Evolutionary conservation across 768 basidiomycete genomes (phyloP), one percentile per base, ranked within the genome.

Genomic region (Termitomyces sp.): DNA sequence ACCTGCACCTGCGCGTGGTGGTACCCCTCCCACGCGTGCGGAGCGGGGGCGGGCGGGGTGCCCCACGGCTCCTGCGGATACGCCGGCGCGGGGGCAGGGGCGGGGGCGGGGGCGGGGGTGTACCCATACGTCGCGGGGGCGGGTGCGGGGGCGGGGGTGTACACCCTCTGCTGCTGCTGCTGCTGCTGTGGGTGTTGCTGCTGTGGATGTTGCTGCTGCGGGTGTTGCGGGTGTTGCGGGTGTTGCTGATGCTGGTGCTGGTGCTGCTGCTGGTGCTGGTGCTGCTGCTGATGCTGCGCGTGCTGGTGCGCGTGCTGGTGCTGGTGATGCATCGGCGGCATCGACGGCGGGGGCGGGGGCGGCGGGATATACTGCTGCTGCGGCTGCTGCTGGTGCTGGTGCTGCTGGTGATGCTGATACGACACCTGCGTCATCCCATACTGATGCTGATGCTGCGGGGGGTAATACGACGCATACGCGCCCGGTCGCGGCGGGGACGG

Each of bases 261-360:
- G 5, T 55, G 56, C 27, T 53, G 62, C 53, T 16, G 45, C 24
- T 34, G 49, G 2, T 33, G 16, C 20, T 27, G 14, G 2, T 13
- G 47, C 2, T 13, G 47, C 8, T 16, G 52, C 5, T 4, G 52
- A n/a, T n/a, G 68, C 18, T 55, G 58, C 55, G 62, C 65, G 27
- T 64, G 68, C 45, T 68, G 69, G 14, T 70, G 72, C 36, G 65
- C 64, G 26, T 68, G 69, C 48, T 68, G 69, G 13, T 71, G 72
- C 30, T 66, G 67, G 24, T 64, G 67, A 24, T 69, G 67, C 26
- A 47, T 32, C 10, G 61, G 4, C 5, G 26, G 53, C 2, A 27
- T 27, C 14, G 26, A 40, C 2, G n/a, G 53, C 9, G 30, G 37
- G 16, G 16, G 43, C 22, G 42, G 42, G 3, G 27, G n/a, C 1